phyloP scores from a whole-genome alignment of 805 yeast genomes.

The Alloascoidea hylecoeti region DNA sequence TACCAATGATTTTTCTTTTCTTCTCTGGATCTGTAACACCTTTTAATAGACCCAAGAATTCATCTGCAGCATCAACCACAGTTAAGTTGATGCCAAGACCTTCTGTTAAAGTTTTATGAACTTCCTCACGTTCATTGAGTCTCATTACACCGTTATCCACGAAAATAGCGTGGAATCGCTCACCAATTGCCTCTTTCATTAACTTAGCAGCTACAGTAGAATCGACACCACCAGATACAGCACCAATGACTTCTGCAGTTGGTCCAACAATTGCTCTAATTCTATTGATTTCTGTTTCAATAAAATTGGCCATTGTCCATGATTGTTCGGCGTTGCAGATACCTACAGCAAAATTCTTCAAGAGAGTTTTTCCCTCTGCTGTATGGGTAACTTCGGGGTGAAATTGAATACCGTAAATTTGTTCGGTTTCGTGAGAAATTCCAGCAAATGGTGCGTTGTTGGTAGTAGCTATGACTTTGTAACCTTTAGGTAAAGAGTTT shows the following conservation, averaged over 20 bases:
- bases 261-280: slow-evolving; percentile 90
- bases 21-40: slow-evolving; percentile 98
- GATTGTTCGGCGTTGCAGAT: slow-evolving; percentile 78
- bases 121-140: slow-evolving; percentile 80
- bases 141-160: slow-evolving; percentile 98
- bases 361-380: slow-evolving; percentile 71
- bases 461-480: slow-evolving; percentile 78
- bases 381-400: slow-evolving; percentile 99
- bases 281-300: slow-evolving; percentile 91
- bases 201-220: slow-evolving; percentile 98
- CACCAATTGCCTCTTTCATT: slow-evolving; percentile 97
- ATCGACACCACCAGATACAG: slow-evolving; percentile 99
- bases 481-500: slow-evolving; percentile 79
- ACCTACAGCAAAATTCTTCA: slow-evolving; percentile 85
- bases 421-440: slow-evolving; percentile 58
- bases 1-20: slow-evolving; percentile 97
- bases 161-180: slow-evolving; percentile 94
- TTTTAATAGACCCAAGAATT: slow-evolving; percentile 72
- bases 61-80: slow-evolving; percentile 88
- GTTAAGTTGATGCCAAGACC: slow-evolving; percentile 92
- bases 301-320: slow-evolving; percentile 98
- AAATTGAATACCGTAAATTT: slow-evolving; percentile 91
- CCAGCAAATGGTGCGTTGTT: slow-evolving; percentile 95
- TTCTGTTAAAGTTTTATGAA: slow-evolving; percentile 77
- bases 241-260: slow-evolving; percentile 97